Evolutionary conservation across 768 basidiomycete species (phyloP), one percentile per base, ranked within the genome.

Genomic region (Trametes villosa): DNA sequence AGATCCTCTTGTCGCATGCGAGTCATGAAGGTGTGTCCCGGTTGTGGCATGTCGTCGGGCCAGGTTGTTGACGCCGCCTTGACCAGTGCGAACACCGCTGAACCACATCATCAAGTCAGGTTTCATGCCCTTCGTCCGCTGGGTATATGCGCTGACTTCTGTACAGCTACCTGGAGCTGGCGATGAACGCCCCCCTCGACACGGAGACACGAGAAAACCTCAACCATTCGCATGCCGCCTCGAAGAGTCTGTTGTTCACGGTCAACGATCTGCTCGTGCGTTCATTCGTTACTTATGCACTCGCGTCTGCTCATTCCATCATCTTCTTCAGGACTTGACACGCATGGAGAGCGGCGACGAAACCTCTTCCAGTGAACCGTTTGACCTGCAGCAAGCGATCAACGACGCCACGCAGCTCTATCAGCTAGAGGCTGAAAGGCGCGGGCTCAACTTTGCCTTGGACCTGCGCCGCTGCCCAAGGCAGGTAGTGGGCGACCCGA

Each of bases 91-190:
- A 26, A 91, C 89, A 3, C 88, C 90, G 8, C 68, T 91, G 56
- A 90, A 92, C 67, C 89, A 92, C 67, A 92, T 93, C 65, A 92
- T 94, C 73, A 92, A 92, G 85, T 86, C 58, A n/a, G 42, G n/a
- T n/a, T 36, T 29, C 9, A 47, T 50, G 3, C 9, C 34, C 47
- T 20, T 12, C 27, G 24, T n/a, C n/a, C n/a, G n/a, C n/a, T n/a
- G n/a, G n/a, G n/a, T n/a, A n/a, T n/a, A n/a, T n/a, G 48, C 30
- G 13, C 30, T 51, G 38, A 11, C 33, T 59, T 29, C 15, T 12
- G 24, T 42, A 2, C 47, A 88, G 86, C 68, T 93, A 91, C 66
- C 80, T 93, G 48, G 91, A 94, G 71, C 79, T 92, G 69, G 91
- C 92, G 0, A 79, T 94, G 33, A 85, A 92, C 65, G 89, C 89